Evolutionary conservation across 2,329 filamentous ascomycete genomes (phyloP).

Genomic region (Neospermospora avenae): DNA sequence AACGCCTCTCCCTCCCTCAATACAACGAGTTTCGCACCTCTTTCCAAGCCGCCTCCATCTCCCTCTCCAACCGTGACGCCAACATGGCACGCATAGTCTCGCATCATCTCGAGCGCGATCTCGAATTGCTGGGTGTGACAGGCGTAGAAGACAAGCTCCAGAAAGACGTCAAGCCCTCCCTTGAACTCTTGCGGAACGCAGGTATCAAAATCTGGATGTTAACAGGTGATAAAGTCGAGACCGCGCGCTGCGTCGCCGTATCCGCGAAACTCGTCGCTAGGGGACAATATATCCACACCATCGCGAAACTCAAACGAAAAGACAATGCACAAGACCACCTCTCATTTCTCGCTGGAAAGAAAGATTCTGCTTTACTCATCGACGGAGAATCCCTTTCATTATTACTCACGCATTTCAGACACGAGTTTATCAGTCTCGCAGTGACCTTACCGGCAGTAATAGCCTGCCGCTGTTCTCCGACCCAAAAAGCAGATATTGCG

Average conservation of each 20-base stretch:
- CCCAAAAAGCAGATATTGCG: conserved; percentile 93
- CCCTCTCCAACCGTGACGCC: conserved; percentile 74
- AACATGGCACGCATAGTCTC: conserved; percentile 78
- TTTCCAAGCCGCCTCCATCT: conserved; percentile 77
- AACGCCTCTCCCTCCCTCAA: conserved; percentile 72
- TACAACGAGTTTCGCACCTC: conserved; percentile 76
- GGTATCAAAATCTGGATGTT: conserved; percentile 99
- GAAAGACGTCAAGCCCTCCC: conserved; percentile 88
- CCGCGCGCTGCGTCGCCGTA: conserved; percentile 91
- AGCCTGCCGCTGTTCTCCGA: conserved; percentile 93
- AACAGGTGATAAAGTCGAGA: conserved; percentile 97
- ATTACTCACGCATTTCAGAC: conserved; percentile 77
- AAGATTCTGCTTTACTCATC: conserved; percentile 83
- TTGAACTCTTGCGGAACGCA: conserved; percentile 92
- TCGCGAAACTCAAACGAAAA: conserved; percentile 79
- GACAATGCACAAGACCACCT: conserved; percentile 84
- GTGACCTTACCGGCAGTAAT: conserved; percentile 89
- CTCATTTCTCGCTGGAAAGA: conserved; percentile 83
- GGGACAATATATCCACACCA: conserved; percentile 93
- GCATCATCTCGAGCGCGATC: conserved; percentile 77
- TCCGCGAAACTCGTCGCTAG: conserved; percentile 90
- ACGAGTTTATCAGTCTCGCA: conserved; percentile 83
- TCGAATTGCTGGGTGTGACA: conserved; percentile 94
- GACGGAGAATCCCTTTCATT: conserved; percentile 88
- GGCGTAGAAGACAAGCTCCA: conserved; percentile 97